A percentile compares a stretch with the other conserved stretches of the same genome.
Evolutionary conservation across 306 rosid genomes (phyloP).

Genomic region (Castanea sativa): DNA sequence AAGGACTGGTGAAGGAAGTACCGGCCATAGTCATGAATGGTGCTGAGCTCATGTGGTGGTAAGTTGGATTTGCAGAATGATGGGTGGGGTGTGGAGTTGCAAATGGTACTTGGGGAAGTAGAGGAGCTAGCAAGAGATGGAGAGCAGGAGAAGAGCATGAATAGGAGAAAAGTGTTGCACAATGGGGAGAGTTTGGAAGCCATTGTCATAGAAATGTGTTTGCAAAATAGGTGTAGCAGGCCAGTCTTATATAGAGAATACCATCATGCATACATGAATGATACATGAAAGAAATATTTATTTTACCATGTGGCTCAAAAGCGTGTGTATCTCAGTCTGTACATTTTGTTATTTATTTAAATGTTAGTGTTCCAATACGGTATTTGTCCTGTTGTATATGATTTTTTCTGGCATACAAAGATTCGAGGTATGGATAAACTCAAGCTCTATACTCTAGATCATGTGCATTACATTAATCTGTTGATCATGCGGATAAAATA

Average conservation of each 20-base stretch:
- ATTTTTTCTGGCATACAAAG: too few species aligned
- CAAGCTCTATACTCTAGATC: too few species aligned
- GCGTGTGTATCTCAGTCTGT: too few species aligned
- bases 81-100: constrained; percentile 35
- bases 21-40: constrained; percentile 15
- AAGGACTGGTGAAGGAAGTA: constrained; percentile 37
- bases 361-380: too few species aligned
- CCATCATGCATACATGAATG: neutral
- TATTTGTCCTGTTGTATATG: too few species aligned
- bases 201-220: constrained; percentile 20
- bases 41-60: neutral
- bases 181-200: constrained; percentile 8
- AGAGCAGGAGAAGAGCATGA: constrained; percentile 5
- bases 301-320: too few species aligned
- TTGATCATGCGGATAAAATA: too few species aligned
- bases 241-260: neutral
- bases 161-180: neutral
- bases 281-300: too few species aligned
- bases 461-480: too few species aligned
- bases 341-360: too few species aligned
- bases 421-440: too few species aligned
- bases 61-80: constrained; percentile 33
- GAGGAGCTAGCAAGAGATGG: constrained; percentile 18
- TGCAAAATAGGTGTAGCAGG: neutral
- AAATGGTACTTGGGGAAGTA: neutral